Percentiles rank a stretch among this genome's conserved stretches.
Evolutionary conservation across 805 yeast species (phyloP).

Genomic region (Barnettozyma wickerhamii): DNA sequence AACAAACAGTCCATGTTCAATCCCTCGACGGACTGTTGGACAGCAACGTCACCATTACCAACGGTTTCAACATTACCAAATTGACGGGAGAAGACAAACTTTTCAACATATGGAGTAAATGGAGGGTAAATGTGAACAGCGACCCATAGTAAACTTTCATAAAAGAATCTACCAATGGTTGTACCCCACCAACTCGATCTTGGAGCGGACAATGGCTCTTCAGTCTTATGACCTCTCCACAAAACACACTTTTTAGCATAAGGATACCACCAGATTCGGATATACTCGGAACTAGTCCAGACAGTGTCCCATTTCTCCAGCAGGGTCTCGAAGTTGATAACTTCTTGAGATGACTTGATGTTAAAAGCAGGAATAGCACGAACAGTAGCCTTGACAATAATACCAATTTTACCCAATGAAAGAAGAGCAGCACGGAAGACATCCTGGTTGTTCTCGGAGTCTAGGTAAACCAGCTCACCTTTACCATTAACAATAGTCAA

Average conservation of each 20-base stretch:
- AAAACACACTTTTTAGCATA: conserved; percentile 79
- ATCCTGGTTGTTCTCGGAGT: conserved; percentile 54
- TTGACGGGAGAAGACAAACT: conserved; percentile 79
- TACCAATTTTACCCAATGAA: conserved; percentile 88
- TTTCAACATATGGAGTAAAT: conserved; percentile 80
- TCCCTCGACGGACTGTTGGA: conserved; percentile 79
- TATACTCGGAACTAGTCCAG: conserved; percentile 88
- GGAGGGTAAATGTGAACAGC: conserved; percentile 70
- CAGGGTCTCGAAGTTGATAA: conserved; percentile 71
- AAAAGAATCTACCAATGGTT: conserved; percentile 67
- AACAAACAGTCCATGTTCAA: conserved; percentile 94
- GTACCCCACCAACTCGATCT: conserved; percentile 86
- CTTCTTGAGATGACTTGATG: conserved; percentile 75
- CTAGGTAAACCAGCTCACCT: conserved; percentile 57
- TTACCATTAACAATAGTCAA: conserved; percentile 68
- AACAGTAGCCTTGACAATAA: conserved; percentile 79
- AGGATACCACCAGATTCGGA: conserved; percentile 98
- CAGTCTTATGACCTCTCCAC: conserved; percentile 85
- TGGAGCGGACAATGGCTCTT: conserved; percentile 57
- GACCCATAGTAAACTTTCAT: conserved; percentile 74
- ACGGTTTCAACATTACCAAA: conserved; percentile 71
- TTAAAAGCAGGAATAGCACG: conserved; percentile 83
- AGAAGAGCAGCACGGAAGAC: conserved; percentile 78
- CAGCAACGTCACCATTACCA: conserved; percentile 56
- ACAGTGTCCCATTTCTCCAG: conserved; percentile 68